Evolutionary conservation across 257 asterid species (phyloP).

Genomic region (Solanum chaucha): DNA sequence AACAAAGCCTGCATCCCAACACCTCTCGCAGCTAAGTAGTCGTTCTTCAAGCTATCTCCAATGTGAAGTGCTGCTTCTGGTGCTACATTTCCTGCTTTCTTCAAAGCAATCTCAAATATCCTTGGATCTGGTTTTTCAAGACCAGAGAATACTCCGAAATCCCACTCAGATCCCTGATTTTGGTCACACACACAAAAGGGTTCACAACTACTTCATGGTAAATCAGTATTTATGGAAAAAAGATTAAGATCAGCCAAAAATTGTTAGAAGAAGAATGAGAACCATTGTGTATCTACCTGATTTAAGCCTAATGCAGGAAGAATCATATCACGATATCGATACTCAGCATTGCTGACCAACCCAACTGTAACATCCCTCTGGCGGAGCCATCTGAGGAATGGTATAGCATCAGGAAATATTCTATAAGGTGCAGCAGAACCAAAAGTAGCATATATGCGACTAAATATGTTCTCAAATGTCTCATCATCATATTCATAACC

Average conservation of each 20-base stretch:
- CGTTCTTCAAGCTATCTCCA: constrained; percentile 89
- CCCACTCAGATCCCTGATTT: constrained; percentile 93
- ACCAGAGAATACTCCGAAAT: constrained; percentile 93
- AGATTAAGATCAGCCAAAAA: neutral
- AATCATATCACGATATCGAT: constrained; percentile 79
- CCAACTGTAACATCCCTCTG: constrained; percentile 59
- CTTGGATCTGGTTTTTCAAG: constrained; percentile 88
- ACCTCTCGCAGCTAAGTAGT: constrained; percentile 65
- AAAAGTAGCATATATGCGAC: constrained; percentile 77
- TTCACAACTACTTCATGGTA: neutral
- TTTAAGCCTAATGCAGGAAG: constrained; percentile 89
- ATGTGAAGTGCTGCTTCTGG: constrained; percentile 80
- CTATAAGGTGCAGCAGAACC: constrained; percentile 92
- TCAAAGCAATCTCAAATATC: constrained; percentile 67
- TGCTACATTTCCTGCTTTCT: constrained; percentile 74
- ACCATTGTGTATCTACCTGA: constrained; percentile 29
- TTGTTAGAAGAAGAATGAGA: neutral
- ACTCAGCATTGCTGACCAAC: constrained; percentile 88
- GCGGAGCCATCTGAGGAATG: constrained; percentile 84
- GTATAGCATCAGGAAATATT: constrained; percentile 67
- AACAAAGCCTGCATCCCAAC: constrained; percentile 77
- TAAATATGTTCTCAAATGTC: constrained; percentile 78
- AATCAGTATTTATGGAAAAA: neutral
- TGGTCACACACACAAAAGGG: neutral
- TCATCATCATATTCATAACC: constrained; percentile 93